These are phyloP conservation scores for Mrakia blollopis DNA, from an alignment of 768 basidiomycete genomes.

Conservation along the genomic window DNA sequence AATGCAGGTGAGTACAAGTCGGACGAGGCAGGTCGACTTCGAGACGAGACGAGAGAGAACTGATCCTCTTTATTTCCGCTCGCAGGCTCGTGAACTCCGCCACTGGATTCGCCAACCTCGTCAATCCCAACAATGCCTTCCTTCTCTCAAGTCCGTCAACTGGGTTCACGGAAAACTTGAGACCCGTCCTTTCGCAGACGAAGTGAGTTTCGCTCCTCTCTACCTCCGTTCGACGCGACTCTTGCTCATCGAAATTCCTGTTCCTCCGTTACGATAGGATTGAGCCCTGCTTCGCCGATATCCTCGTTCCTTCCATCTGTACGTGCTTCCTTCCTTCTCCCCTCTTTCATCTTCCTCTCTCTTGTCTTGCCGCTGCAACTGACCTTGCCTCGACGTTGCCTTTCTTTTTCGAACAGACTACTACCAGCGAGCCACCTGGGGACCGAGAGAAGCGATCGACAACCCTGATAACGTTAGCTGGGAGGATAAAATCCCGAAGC, in stretches of 20 bases:
- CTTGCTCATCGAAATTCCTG: not conserved
- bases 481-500: not conserved
- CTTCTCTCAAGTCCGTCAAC: conserved; percentile 6
- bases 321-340: not conserved
- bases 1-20: not conserved
- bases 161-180: conserved; percentile 10
- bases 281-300: conserved; percentile 17
- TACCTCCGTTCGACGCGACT: not conserved
- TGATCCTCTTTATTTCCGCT: not conserved
- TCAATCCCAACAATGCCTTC: conserved; percentile 11
- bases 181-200: conserved; percentile 12
- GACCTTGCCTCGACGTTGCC: not conserved
- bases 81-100: not conserved
- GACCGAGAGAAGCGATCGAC: not conserved
- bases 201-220: not conserved
- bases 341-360: not conserved
- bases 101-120: not conserved
- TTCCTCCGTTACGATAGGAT: not conserved
- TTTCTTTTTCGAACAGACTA: not conserved
- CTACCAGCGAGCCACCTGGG: conserved; percentile 14
- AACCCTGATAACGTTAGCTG: not conserved
- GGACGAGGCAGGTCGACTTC: too few relatives aligned
- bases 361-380: too few relatives aligned
- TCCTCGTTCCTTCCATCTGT: conserved; percentile 16
- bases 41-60: too few relatives aligned